phyloP scores from a whole-genome alignment of 495 filamentous ascomycete genomes.

The Penicillium herquei region DNA sequence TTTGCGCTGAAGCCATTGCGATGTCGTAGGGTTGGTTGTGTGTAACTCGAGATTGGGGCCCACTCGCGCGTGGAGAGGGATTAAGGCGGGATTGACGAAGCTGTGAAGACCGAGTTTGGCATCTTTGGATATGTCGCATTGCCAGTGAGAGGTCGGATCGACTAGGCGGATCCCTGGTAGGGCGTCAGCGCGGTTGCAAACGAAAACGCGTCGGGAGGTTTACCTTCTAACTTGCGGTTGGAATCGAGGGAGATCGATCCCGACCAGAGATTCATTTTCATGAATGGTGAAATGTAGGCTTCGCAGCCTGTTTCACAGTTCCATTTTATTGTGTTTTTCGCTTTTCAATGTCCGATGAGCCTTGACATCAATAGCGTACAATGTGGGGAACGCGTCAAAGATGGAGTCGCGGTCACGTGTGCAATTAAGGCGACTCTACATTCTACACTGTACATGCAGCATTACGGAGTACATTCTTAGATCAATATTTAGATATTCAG shows the following conservation, averaged over 20 bases:
- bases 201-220: slow-evolving; percentile 3
- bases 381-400: slow-evolving; percentile 8
- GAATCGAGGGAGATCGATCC: slow-evolving; percentile 31
- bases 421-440: background rate
- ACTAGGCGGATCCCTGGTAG: slow-evolving; percentile 37
- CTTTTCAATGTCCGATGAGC: background rate
- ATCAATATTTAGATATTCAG: no score
- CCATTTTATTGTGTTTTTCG: background rate
- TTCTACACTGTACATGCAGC: background rate
- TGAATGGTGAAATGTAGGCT: background rate
- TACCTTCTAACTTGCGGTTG: slow-evolving; percentile 38
- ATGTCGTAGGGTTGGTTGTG: slow-evolving; percentile 32
- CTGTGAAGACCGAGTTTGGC: slow-evolving; percentile 39
- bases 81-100: slow-evolving; percentile 46
- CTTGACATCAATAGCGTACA: slow-evolving; percentile 4
- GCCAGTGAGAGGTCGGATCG: slow-evolving; percentile 37
- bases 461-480: background rate
- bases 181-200: slow-evolving; percentile 15
- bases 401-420: background rate
- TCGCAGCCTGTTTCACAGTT: background rate
- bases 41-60: slow-evolving; percentile 51
- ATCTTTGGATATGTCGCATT: slow-evolving; percentile 38
- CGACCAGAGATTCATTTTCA: slow-evolving; percentile 42
- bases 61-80: slow-evolving; percentile 49
- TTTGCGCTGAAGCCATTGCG: slow-evolving; percentile 44